These are phyloP conservation scores for Aureobasidium leucospermi DNA, from an alignment of 2,329 filamentous ascomycete species.

Conservation along the genomic window DNA sequence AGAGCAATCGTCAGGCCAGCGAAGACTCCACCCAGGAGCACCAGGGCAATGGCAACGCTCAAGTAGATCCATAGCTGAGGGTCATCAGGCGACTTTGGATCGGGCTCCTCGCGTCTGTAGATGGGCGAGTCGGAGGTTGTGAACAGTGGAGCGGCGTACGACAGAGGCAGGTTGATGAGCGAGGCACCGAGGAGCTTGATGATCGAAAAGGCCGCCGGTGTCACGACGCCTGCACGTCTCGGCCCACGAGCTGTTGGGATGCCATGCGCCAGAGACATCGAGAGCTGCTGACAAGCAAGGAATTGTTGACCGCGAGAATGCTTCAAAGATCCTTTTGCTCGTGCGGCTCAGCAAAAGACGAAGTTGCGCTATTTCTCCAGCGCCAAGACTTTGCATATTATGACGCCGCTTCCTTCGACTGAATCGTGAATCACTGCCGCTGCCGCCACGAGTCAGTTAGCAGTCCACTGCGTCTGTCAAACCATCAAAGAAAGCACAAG, in stretches of 20 bases:
- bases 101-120: constrained; percentile 15
- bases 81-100: constrained; percentile 35
- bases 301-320: neutral
- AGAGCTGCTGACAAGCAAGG: constrained; percentile 2
- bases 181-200: constrained; percentile 17
- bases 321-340: neutral
- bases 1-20: constrained; percentile 88
- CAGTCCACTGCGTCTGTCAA: neutral
- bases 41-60: constrained; percentile 68
- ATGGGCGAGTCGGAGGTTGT: constrained; percentile 10
- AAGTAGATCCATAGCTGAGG: constrained; percentile 74
- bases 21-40: constrained; percentile 85
- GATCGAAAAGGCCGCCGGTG: constrained; percentile 16
- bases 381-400: neutral
- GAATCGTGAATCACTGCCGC: neutral
- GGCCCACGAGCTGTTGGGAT: constrained; percentile 6
- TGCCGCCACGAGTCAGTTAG: neutral
- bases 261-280: constrained; percentile 17
- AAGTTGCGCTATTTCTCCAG: neutral
- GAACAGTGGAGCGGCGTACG: constrained; percentile 16
- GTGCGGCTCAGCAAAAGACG: neutral
- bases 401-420: too few relatives aligned
- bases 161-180: constrained; percentile 16
- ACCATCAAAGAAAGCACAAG: neutral
- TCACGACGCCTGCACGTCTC: constrained; percentile 11